These are phyloP conservation scores for Pichia occidentalis DNA, from an alignment of 805 yeast species.

Conservation along the genomic window DNA sequence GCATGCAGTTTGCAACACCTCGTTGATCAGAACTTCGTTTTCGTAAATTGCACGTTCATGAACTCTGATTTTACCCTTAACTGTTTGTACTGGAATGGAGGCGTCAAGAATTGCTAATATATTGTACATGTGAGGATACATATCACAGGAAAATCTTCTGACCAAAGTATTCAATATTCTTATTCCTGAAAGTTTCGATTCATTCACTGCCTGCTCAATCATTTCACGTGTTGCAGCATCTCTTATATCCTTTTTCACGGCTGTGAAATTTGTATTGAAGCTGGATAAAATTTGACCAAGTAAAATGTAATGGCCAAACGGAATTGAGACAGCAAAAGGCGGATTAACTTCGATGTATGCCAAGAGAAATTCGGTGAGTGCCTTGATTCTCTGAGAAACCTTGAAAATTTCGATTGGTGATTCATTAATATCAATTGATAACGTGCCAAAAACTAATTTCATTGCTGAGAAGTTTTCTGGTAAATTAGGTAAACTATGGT, in stretches of 20 bases:
- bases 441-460: conserved; percentile 36
- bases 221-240: conserved; percentile 42
- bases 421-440: conserved; percentile 53
- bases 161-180: conserved; percentile 35
- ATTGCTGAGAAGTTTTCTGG: conserved; percentile 17
- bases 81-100: conserved; percentile 46
- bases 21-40: conserved; percentile 26
- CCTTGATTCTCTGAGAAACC: conserved; percentile 44
- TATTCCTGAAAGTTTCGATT: conserved; percentile 41
- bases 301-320: conserved; percentile 51
- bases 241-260: conserved; percentile 53
- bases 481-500: conserved; percentile 37
- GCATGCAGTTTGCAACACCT: conserved; percentile 27
- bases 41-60: conserved; percentile 29
- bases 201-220: conserved; percentile 37
- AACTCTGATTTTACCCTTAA: conserved; percentile 34
- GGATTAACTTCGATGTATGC: conserved; percentile 47
- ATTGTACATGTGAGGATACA: conserved; percentile 41
- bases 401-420: conserved; percentile 42
- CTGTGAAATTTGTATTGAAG: conserved; percentile 47
- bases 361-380: conserved; percentile 40
- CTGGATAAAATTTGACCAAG: conserved; percentile 49
- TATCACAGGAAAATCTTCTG: conserved; percentile 30
- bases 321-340: conserved; percentile 44
- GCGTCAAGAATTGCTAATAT: conserved; percentile 51